Evolutionary conservation across 2,329 filamentous ascomycete species (phyloP).

Genomic region (Aspergillus ibericus): DNA sequence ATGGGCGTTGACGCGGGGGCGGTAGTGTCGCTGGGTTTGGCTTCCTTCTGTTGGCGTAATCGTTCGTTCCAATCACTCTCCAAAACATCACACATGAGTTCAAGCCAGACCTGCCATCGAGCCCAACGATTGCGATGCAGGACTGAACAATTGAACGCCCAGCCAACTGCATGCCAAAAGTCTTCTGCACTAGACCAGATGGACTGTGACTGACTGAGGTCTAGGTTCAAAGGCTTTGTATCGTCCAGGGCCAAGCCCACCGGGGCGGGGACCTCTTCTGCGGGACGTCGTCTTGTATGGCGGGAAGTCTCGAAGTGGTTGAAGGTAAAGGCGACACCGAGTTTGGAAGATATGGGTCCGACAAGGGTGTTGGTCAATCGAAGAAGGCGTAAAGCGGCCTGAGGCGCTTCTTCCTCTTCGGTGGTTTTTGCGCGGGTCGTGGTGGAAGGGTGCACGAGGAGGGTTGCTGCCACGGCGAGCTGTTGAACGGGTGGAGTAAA

Average conservation of each 20-base stretch:
- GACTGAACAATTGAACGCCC: slow-evolving; percentile 89
- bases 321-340: slow-evolving; percentile 74
- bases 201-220: slow-evolving; percentile 63
- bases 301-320: slow-evolving; percentile 38
- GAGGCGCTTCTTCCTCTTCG: slow-evolving; percentile 63
- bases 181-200: slow-evolving; percentile 76
- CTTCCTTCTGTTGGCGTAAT: slow-evolving; percentile 12
- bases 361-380: slow-evolving; percentile 64
- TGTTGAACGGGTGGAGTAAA: slow-evolving; percentile 70
- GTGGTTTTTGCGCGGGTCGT: slow-evolving; percentile 69
- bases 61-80: slow-evolving; percentile 47
- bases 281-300: slow-evolving; percentile 29
- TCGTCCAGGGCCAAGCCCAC: slow-evolving; percentile 40
- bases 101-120: slow-evolving; percentile 77
- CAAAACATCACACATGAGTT: slow-evolving; percentile 60
- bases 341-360: slow-evolving; percentile 68
- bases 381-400: slow-evolving; percentile 69
- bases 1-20: too few relatives aligned
- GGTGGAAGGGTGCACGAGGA: slow-evolving; percentile 77
- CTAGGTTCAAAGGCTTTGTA: slow-evolving; percentile 56
- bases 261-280: slow-evolving; percentile 20
- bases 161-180: slow-evolving; percentile 86
- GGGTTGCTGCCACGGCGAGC: slow-evolving; percentile 73
- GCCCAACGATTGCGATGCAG: slow-evolving; percentile 72
- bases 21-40: not conserved